Percentiles rank a stretch among this genome's conserved stretches.
Conservation (phyloP, 192 early-diverging fungal species). For the Backusella circina region DNA sequence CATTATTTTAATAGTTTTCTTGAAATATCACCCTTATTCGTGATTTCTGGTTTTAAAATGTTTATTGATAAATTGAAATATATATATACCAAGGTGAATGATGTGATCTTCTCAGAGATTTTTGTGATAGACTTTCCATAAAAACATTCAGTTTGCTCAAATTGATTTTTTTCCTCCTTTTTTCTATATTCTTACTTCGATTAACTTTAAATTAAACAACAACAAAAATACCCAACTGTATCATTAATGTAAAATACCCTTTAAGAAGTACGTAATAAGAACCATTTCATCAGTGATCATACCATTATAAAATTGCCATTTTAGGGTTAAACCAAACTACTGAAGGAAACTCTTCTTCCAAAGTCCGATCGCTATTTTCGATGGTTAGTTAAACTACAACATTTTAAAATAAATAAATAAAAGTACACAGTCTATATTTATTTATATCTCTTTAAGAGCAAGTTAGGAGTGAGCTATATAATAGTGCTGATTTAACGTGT, state of each 20-base stretch:
- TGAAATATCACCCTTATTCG: too few species aligned
- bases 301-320: background rate
- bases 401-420: background rate
- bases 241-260: too few species aligned
- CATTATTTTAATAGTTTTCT: too few species aligned
- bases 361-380: background rate
- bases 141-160: background rate
- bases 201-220: too few species aligned
- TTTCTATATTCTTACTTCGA: background rate
- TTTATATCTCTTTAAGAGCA: background rate
- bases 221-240: too few species aligned
- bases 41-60: too few species aligned
- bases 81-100: background rate
- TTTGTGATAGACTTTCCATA: background rate
- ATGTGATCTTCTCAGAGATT: background rate
- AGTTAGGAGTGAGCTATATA: background rate
- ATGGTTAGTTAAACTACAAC: background rate
- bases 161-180: background rate
- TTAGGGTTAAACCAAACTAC: background rate
- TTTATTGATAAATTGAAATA: too few species aligned
- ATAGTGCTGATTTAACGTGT: background rate
- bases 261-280: background rate
- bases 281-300: background rate
- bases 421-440: background rate
- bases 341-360: background rate